Conservation (phyloP, 176 grass and related monocot species). For the Raddia distichophylla region DNA sequence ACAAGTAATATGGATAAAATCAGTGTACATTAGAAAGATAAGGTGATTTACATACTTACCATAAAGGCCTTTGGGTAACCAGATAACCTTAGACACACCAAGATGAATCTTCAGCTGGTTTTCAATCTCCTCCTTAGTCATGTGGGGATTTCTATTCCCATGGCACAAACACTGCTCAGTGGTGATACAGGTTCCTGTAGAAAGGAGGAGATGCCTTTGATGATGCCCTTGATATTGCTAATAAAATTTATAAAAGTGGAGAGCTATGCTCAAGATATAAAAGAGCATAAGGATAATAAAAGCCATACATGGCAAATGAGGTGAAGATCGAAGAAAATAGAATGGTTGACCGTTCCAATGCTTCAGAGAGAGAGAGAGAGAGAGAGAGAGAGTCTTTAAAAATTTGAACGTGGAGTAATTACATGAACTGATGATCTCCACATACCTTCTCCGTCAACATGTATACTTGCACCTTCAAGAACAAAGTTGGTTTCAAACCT, state of each 20-base stretch:
- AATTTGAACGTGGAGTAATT: background rate
- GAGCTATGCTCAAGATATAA: background rate
- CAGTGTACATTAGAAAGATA: background rate
- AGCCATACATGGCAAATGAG: background rate
- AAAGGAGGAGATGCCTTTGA: slow-evolving; percentile 6
- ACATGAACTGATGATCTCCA: background rate
- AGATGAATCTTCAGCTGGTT: slow-evolving; percentile 57
- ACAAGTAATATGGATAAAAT: background rate
- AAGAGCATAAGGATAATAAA: background rate
- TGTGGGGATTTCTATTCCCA: slow-evolving; percentile 61
- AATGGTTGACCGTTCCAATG: background rate
- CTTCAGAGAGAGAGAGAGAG: background rate
- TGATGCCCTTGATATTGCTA: background rate
- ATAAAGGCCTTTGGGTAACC: slow-evolving; percentile 60
- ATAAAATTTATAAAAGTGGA: background rate
- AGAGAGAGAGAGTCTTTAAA: background rate
- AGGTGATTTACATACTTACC: slow-evolving; percentile 38
- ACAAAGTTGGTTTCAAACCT: slow-evolving; percentile 56
- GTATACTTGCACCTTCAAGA: slow-evolving; percentile 79
- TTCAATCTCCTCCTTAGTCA: slow-evolving; percentile 67
- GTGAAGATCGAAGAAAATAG: background rate
- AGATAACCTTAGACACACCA: slow-evolving; percentile 66
- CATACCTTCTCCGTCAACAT: slow-evolving; percentile 73
- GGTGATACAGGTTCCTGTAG: slow-evolving; percentile 69
- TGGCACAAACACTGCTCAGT: slow-evolving; percentile 68